Evolutionary conservation across 1,284 basidiomycete genomes (phyloP), one percentile per base, ranked within the genome.

Genomic region (Leccinum cinnamomeum): DNA sequence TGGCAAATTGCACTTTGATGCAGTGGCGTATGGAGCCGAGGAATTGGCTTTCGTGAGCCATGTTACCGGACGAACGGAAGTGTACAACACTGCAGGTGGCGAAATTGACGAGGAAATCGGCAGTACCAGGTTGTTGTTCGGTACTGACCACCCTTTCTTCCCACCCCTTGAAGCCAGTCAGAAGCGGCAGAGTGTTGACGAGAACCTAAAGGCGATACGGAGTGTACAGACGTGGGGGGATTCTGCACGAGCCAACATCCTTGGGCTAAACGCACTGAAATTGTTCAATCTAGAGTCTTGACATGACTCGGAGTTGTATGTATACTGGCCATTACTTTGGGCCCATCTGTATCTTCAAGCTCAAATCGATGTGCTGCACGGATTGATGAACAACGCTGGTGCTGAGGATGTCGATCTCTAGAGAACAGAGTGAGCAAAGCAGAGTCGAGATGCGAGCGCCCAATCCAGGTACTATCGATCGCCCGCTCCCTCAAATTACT

Each of bases 341-440:
- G 69, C 28, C 28, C 41, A 83, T 84, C 77, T 95, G 92, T 64
- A 97, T 90, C 82, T 97, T 97, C 69, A 97, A 81, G 70, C 93
- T 95, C 73, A 95, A 97, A 76, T 97, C 95, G 67, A 97, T 89
- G 73, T 96, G 94, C 65, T 87, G 91, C 28, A 93, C 91, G 5
- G 92, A 93, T 76, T 97, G 94, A 72, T 97, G 95, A 25, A 97
- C 94, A 5, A 85, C 88, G 65, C 94, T 97, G 33, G 95, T 97
- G 72, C 28, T 28, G 28, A 28, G 28, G 28, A 28, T 95, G 74
- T 98, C 95, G 66, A 98, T 90, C 72, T 95, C 95, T 95, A 72
- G n/a, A 60, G 16, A 50, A 46, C n/a, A 48, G 12, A 7, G 48
- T 66, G 54, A 66, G 61, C 25, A 14, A 4, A 25, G 58, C n/a